These are phyloP conservation scores for Coemansia sp. DNA, from an alignment of 192 early-diverging fungal species.

Conservation along the genomic window DNA sequence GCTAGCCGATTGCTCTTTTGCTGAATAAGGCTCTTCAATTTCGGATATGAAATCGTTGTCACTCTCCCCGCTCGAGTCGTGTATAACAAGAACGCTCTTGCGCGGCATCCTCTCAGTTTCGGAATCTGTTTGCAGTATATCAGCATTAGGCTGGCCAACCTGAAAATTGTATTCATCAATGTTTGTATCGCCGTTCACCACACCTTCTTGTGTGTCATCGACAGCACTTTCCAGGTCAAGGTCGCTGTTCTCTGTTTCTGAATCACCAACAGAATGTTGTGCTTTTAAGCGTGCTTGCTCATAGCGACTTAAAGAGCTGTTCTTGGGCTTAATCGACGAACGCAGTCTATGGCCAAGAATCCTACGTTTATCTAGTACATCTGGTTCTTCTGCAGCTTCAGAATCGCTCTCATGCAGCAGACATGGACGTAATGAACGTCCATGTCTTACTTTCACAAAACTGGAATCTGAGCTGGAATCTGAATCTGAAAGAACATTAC, in stretches of 20 bases:
- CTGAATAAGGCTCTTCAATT: conserved; percentile 20
- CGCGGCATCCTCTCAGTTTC: conserved; percentile 13
- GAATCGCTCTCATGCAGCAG: conserved; percentile 26
- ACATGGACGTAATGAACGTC: neutral
- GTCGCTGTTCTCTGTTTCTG: conserved; percentile 20
- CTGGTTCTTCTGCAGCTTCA: conserved; percentile 25
- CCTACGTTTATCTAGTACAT: conserved; percentile 16
- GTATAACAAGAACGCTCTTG: conserved; percentile 31
- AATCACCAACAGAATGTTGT: conserved; percentile 12
- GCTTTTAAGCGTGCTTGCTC: conserved; percentile 34
- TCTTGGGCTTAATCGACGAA: neutral
- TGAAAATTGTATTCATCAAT: neutral
- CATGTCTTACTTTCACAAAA: conserved; percentile 1
- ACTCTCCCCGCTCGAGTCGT: conserved; percentile 38
- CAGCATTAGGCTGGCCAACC: neutral
- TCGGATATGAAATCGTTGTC: conserved; percentile 39
- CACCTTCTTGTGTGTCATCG: neutral
- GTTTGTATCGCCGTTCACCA: neutral
- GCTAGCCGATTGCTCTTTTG: neutral
- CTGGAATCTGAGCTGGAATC: neutral
- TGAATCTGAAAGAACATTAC: neutral
- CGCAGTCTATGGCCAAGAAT: conserved; percentile 36
- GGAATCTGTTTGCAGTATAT: conserved; percentile 41
- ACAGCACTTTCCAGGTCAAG: neutral
- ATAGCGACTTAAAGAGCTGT: conserved; percentile 8